Evolutionary conservation across 345 rosid genomes (phyloP).

Genomic region (Salix purpurea): DNA sequence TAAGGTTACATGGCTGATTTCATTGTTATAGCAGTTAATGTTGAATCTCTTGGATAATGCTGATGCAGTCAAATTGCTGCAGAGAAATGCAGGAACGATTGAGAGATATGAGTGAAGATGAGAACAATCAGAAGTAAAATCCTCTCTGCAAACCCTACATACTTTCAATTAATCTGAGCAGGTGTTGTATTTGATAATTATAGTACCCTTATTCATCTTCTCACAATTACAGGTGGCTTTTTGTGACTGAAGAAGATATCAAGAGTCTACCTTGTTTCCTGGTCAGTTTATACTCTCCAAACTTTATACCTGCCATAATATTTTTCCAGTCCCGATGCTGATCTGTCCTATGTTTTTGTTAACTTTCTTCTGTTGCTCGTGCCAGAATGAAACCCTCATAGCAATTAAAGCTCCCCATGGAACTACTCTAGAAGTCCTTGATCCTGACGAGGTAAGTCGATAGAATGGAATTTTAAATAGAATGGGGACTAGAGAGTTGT

Average conservation of each 20-base stretch:
- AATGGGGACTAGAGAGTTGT: background rate
- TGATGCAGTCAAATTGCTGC: slow-evolving; percentile 37
- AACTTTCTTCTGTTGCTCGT: slow-evolving; percentile 18
- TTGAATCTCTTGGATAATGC: slow-evolving; percentile 23
- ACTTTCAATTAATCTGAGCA: background rate
- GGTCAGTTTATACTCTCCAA: slow-evolving; percentile 34
- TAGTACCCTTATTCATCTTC: slow-evolving; percentile 2
- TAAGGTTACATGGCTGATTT: slow-evolving; percentile 53
- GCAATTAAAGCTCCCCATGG: slow-evolving; percentile 99
- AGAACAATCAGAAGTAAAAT: slow-evolving; percentile 66
- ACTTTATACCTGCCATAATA: background rate
- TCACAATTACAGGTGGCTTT: slow-evolving; percentile 73
- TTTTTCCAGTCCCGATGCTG: background rate
- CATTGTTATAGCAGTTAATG: slow-evolving; percentile 13
- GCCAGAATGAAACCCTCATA: slow-evolving; percentile 89
- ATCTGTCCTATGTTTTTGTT: slow-evolving; percentile 16
- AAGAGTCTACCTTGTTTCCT: slow-evolving; percentile 71
- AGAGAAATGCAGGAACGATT: slow-evolving; percentile 80
- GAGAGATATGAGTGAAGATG: slow-evolving; percentile 73
- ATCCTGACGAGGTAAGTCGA: slow-evolving; percentile 81
- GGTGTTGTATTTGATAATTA: slow-evolving; percentile 4
- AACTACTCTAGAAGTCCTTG: slow-evolving; percentile 93
- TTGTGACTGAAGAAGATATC: slow-evolving; percentile 86
- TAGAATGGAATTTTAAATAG: background rate
- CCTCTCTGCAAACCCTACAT: slow-evolving; percentile 6